Base-by-base conservation (phyloP, 2,329 filamentous ascomycete species). In the Fusarium nelsonii region DNA sequence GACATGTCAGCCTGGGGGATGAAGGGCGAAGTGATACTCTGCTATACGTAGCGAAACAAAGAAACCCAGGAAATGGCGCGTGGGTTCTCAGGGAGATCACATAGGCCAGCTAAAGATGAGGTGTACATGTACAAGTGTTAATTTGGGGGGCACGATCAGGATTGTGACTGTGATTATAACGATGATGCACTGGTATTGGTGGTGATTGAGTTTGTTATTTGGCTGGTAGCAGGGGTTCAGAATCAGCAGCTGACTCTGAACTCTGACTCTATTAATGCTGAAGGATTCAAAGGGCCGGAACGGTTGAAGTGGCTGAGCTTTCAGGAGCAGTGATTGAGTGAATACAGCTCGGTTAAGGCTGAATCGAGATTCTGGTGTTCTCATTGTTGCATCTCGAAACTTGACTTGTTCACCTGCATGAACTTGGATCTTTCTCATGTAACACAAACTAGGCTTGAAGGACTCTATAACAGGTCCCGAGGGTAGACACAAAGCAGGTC, bases 1-100 rank as follows among this genome's bases (percentile, higher is more conserved):
- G 46, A 36, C 61, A 61, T 58, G 46, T 66, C 58, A 67, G 58
- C 56, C 66, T 48, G 45, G 36, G 39, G 26, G 23, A 23, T 3
- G 23, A 23, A 33, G 37, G 37, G 44, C 23, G 40, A 32, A 39
- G 61, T 43, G 50, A 60, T 60, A 56, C 36, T 34, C 18, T 18
- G 45, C 30, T 49, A 20, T 49, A 36, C 32, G 52, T 50, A 58
- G 39, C 41, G 33, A 39, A 36, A 59, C 28, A 46, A 49, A 33
- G 41, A 52, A 59, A 26, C 39, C 37, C 48, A 45, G 50, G 59
- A 72, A 66, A 73, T 71, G 53, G 58, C 69, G 69, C 70, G 71
- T 72, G 69, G 70, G 68, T 69, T 69, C 50, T 46, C 32, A 33
- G 16, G n/a, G 43, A 6, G 20, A 39, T 40, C 34, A 51, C 23